A percentile compares a stretch with the other conserved stretches of the same genome.
These are phyloP conservation scores for Chaetomium olivaceum DNA, from an alignment of 2,329 filamentous ascomycete genomes.

Conservation along the genomic window DNA sequence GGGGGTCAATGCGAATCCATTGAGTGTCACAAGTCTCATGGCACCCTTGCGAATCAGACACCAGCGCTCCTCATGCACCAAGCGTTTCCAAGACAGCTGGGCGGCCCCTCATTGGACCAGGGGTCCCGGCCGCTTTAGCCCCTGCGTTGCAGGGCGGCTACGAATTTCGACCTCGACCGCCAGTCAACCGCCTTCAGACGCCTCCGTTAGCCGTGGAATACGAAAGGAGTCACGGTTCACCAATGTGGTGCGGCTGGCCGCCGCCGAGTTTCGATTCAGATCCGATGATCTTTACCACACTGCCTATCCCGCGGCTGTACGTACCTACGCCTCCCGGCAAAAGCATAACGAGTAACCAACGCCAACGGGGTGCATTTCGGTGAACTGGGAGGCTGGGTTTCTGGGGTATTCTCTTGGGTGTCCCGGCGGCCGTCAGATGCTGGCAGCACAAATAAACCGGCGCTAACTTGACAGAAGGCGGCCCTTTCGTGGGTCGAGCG, in stretches of 20 bases:
- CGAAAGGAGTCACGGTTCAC: neutral
- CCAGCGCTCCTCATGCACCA: slow-evolving; percentile 44
- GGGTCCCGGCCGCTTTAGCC: slow-evolving; percentile 35
- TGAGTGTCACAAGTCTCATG: slow-evolving; percentile 37
- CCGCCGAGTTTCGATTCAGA: neutral
- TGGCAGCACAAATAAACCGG: neutral
- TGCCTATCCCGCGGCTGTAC: neutral
- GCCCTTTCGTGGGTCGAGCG: neutral
- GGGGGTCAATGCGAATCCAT: slow-evolving; percentile 34
- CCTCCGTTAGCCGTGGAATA: slow-evolving; percentile 4
- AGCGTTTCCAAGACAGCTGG: slow-evolving; percentile 44
- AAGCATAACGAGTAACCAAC: neutral
- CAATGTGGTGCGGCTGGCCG: neutral
- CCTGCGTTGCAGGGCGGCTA: slow-evolving; percentile 48
- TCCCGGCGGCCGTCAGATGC: neutral
- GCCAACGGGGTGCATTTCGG: neutral
- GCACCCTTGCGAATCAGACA: slow-evolving; percentile 41
- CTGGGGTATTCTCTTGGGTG: neutral
- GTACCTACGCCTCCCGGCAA: neutral
- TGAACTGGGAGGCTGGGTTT: neutral
- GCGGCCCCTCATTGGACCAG: slow-evolving; percentile 42
- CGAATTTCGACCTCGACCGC: neutral
- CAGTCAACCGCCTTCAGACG: slow-evolving; percentile 25
- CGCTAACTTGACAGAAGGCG: neutral
- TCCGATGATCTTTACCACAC: neutral